Evolutionary conservation across 805 yeast species (phyloP).

Genomic region (Candida loeiensis): DNA sequence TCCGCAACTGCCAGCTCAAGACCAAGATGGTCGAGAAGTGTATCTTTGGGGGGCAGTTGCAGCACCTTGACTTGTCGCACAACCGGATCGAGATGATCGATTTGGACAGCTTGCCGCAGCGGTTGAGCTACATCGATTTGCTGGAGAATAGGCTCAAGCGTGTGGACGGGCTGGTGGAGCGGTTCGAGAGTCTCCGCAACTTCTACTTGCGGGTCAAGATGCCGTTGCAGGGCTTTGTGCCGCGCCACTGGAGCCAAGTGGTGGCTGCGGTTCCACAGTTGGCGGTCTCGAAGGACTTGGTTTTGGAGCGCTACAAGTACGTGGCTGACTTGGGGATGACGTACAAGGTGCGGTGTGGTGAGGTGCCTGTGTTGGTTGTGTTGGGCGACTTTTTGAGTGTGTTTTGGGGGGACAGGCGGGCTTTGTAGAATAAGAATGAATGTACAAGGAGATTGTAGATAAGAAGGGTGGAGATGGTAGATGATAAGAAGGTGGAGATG

Average conservation of each 20-base stretch:
- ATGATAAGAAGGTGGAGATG: too few relatives aligned
- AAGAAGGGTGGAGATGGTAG: too few relatives aligned
- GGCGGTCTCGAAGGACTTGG: neutral
- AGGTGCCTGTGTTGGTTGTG: constrained; percentile 3
- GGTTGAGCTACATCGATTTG: constrained; percentile 1
- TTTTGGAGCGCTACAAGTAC: constrained; percentile 2
- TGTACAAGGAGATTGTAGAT: too few relatives aligned
- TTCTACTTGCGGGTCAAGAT: constrained; percentile 3
- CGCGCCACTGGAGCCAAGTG: constrained; percentile 1
- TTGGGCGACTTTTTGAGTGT: constrained; percentile 2
- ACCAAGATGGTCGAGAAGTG: constrained; percentile 6
- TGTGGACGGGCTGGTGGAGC: constrained; percentile 1
- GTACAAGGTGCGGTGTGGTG: constrained; percentile 4
- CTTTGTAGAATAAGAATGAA: too few relatives aligned
- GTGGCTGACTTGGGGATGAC: constrained; percentile 6
- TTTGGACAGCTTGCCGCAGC: constrained; percentile 3
- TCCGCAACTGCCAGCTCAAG: constrained; percentile 6
- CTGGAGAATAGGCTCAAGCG: constrained; percentile 4
- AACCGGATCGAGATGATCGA: constrained; percentile 2
- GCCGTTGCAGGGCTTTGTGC: constrained; percentile 4
- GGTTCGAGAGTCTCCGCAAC: constrained; percentile 2
- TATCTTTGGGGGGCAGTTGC: constrained; percentile 5
- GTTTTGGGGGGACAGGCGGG: constrained; percentile 7
- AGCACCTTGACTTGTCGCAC: neutral
- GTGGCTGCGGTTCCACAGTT: constrained; percentile 1